These are phyloP conservation scores for Lichtheimia hyalospora DNA, from an alignment of 371 early-diverging fungal species.

Conservation along the genomic window DNA sequence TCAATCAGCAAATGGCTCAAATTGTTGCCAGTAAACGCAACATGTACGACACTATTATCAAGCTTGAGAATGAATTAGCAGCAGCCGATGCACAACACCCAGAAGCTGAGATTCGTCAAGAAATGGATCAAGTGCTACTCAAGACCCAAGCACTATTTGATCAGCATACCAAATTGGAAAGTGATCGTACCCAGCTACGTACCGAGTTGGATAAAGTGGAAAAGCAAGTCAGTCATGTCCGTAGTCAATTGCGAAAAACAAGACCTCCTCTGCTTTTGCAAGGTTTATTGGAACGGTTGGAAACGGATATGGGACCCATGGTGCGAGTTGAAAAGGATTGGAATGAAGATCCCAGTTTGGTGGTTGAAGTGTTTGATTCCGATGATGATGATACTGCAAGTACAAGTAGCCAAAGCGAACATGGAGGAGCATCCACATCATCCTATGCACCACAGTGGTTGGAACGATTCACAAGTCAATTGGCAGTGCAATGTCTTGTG, in stretches of 20 bases:
- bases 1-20: slow-evolving; percentile 37
- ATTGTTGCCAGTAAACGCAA: slow-evolving; percentile 45
- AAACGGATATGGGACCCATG: slow-evolving; percentile 32
- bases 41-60: slow-evolving; percentile 50
- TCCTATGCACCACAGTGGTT: slow-evolving; percentile 5
- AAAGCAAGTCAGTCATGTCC: slow-evolving; percentile 35
- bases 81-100: slow-evolving; percentile 2
- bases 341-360: slow-evolving; percentile 52
- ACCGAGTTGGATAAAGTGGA: slow-evolving; percentile 38
- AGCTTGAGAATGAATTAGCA: slow-evolving; percentile 39
- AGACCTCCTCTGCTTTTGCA: slow-evolving; percentile 54
- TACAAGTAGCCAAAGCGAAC: background rate
- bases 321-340: slow-evolving; percentile 45
- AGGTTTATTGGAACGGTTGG: slow-evolving; percentile 55
- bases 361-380: slow-evolving; percentile 35
- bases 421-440: background rate
- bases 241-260: slow-evolving; percentile 37
- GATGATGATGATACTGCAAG: slow-evolving; percentile 11
- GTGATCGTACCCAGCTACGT: slow-evolving; percentile 26
- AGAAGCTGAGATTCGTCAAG: slow-evolving; percentile 17
- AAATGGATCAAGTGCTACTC: slow-evolving; percentile 29
- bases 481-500: slow-evolving; percentile 37
- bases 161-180: slow-evolving; percentile 25
- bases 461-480: slow-evolving; percentile 27
- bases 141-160: slow-evolving; percentile 38